Evolutionary conservation across 2,329 filamentous ascomycete species (phyloP).

Genomic region (Trichoderma semiorbis): DNA sequence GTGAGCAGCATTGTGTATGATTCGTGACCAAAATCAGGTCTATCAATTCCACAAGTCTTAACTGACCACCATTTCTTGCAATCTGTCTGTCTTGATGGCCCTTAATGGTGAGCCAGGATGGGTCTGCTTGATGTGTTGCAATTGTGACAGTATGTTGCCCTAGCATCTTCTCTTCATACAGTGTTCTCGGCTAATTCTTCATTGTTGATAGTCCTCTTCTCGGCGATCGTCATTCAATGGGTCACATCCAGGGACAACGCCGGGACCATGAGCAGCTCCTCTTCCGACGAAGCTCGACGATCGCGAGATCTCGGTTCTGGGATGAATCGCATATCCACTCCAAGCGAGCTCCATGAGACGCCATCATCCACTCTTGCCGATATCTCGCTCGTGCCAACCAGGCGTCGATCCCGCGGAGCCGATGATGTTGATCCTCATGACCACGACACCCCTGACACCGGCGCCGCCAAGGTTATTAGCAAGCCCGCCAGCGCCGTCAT

Average conservation of each 20-base stretch:
- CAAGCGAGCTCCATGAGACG: conserved; percentile 19
- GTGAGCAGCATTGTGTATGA: conserved; percentile 55
- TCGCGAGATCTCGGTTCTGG: conserved; percentile 19
- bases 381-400: conserved; percentile 26
- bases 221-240: conserved; percentile 60
- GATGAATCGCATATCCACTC: conserved; percentile 4
- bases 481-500: conserved; percentile 26
- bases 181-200: background rate
- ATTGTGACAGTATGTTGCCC: conserved; percentile 52
- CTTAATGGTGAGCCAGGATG: conserved; percentile 61
- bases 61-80: conserved; percentile 37
- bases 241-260: conserved; percentile 47
- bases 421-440: conserved; percentile 22
- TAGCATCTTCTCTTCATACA: background rate
- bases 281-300: conserved; percentile 14
- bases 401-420: conserved; percentile 20
- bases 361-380: conserved; percentile 27
- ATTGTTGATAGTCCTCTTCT: conserved; percentile 50
- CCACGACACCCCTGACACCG: conserved; percentile 15
- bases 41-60: background rate
- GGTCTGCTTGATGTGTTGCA: conserved; percentile 65
- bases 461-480: background rate
- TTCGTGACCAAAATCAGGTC: background rate
- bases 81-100: conserved; percentile 56
- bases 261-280: conserved; percentile 29